Evolutionary conservation across 2,329 filamentous ascomycete genomes (phyloP).

Genomic region (Scorias spongiosa): DNA sequence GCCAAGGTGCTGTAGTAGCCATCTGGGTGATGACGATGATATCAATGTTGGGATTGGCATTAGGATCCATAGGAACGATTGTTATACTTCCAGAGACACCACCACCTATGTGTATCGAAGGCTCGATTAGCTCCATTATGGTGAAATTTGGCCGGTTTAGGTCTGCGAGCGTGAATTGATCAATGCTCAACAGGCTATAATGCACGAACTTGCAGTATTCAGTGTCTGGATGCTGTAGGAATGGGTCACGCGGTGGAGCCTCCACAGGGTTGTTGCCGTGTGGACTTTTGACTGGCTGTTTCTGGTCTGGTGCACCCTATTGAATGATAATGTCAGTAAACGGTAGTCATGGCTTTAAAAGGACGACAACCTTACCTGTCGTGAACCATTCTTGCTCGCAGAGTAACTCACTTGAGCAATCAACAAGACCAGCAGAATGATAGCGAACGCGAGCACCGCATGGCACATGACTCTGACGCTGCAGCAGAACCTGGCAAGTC

Average conservation of each 20-base stretch:
- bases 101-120: slow-evolving; percentile 6
- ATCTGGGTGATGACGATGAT: slow-evolving; percentile 23
- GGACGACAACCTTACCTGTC: neutral
- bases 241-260: neutral
- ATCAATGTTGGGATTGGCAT: slow-evolving; percentile 19
- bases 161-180: neutral
- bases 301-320: neutral
- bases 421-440: neutral
- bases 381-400: neutral
- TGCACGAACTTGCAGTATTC: neutral
- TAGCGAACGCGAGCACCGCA: neutral
- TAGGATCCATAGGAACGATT: slow-evolving; percentile 20
- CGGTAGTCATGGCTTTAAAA: neutral
- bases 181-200: neutral
- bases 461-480: neutral
- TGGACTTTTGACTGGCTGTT: neutral
- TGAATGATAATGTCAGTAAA: neutral
- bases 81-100: slow-evolving; percentile 24
- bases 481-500: neutral
- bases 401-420: neutral
- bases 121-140: slow-evolving; percentile 14
- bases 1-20: slow-evolving; percentile 21
- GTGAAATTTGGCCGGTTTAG: slow-evolving; percentile 8
- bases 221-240: neutral
- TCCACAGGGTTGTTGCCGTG: neutral